Percentiles rank a stretch among this genome's conserved stretches.
Conservation (phyloP, 2,329 filamentous ascomycete species). For the Capronia coronata region DNA sequence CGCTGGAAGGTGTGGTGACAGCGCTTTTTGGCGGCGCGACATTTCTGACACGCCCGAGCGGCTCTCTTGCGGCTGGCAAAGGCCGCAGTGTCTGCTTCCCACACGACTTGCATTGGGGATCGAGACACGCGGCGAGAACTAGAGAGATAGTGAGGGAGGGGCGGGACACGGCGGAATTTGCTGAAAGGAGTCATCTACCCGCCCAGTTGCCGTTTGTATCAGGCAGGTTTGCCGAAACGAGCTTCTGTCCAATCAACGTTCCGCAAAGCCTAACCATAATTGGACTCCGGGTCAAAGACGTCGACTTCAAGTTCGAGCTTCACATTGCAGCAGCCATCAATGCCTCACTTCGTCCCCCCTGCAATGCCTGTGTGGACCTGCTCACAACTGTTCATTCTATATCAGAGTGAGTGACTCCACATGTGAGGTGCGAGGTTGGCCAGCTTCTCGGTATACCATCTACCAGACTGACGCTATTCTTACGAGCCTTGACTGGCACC, state of each 20-base stretch:
- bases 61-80: slow-evolving; percentile 28
- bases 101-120: slow-evolving; percentile 25
- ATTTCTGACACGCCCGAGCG: slow-evolving; percentile 25
- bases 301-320: too few species aligned
- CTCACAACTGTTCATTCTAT: too few species aligned
- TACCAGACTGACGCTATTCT: too few species aligned
- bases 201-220: background rate
- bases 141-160: background rate
- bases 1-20: slow-evolving; percentile 29
- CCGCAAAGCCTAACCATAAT: background rate
- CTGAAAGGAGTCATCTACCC: slow-evolving; percentile 14
- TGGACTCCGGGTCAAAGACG: background rate
- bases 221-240: background rate
- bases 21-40: slow-evolving; percentile 28
- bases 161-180: slow-evolving; percentile 3
- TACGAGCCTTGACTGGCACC: too few species aligned
- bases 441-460: too few species aligned
- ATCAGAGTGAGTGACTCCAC: too few species aligned
- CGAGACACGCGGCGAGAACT: background rate
- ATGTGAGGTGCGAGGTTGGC: too few species aligned
- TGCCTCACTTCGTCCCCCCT: too few species aligned
- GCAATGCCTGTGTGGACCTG: too few species aligned
- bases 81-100: slow-evolving; percentile 27
- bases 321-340: too few species aligned
- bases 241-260: background rate